These are phyloP conservation scores for Cystobasidiaceae sp. DNA, from an alignment of 1,284 basidiomycete species.

Conservation along the genomic window DNA sequence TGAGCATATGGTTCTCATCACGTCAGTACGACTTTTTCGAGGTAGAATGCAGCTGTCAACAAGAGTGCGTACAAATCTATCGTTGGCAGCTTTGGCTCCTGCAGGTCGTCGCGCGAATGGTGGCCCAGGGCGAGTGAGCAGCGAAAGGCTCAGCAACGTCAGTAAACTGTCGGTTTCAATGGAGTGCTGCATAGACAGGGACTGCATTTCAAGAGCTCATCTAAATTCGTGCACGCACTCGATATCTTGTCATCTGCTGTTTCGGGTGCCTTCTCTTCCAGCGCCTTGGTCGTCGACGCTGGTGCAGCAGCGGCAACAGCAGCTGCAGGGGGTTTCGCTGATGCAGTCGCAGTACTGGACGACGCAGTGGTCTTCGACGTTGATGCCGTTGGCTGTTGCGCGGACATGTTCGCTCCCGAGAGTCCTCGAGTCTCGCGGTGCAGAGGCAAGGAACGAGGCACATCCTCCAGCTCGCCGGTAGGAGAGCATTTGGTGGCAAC, in stretches of 20 bases:
- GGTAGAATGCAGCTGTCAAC: neutral
- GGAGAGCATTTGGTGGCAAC: too few relatives aligned
- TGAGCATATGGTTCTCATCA: too few relatives aligned
- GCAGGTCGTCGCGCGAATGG: too few relatives aligned
- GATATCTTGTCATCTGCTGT: constrained; percentile 8
- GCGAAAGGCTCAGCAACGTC: too few relatives aligned
- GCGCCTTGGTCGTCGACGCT: neutral
- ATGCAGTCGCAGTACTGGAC: neutral
- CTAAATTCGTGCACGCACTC: too few relatives aligned
- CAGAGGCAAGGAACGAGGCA: neutral
- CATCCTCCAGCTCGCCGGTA: neutral
- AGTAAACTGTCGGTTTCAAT: too few relatives aligned
- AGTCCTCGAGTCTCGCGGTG: too few relatives aligned
- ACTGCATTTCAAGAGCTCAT: too few relatives aligned
- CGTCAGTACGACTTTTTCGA: neutral
- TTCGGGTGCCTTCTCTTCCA: neutral
- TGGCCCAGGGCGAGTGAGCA: too few relatives aligned
- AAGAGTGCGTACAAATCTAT: constrained; percentile 27
- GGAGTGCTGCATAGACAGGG: too few relatives aligned
- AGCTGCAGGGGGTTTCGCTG: neutral
- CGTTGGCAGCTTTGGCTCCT: constrained; percentile 26
- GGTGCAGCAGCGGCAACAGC: neutral
- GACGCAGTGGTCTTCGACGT: neutral
- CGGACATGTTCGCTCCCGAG: neutral
- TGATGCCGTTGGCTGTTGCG: neutral